Evolutionary conservation across 768 basidiomycete genomes (phyloP).

Genomic region (Lactarius psammicola): DNA sequence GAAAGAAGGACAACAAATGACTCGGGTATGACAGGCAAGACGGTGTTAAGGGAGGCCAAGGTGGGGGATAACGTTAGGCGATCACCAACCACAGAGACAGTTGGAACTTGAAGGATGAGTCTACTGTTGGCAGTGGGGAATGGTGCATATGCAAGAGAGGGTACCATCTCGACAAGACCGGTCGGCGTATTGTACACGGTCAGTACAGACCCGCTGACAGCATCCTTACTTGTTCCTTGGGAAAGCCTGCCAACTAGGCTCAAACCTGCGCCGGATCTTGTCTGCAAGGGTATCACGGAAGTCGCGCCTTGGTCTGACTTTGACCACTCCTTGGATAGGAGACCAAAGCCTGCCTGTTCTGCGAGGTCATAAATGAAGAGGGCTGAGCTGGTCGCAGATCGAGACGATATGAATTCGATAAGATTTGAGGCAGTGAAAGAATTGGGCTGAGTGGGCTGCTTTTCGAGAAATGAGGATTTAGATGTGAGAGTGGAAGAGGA

Average conservation of each 20-base stretch:
- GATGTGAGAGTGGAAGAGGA: slow-evolving; percentile 38
- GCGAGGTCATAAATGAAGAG: slow-evolving; percentile 84
- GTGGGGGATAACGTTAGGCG: slow-evolving; percentile 74
- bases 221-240: slow-evolving; percentile 72
- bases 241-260: slow-evolving; percentile 76
- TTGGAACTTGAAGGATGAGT: slow-evolving; percentile 81
- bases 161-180: slow-evolving; percentile 83
- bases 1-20: slow-evolving; percentile 75
- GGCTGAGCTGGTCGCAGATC: slow-evolving; percentile 52
- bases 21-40: slow-evolving; percentile 60
- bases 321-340: slow-evolving; percentile 65
- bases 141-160: slow-evolving; percentile 73
- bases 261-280: slow-evolving; percentile 80
- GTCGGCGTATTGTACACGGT: slow-evolving; percentile 80
- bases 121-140: slow-evolving; percentile 58
- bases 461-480: slow-evolving; percentile 36
- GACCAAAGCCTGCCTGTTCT: slow-evolving; percentile 79
- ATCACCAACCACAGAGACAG: slow-evolving; percentile 62
- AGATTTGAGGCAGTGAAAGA: slow-evolving; percentile 55
- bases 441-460: slow-evolving; percentile 14
- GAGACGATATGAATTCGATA: slow-evolving; percentile 68
- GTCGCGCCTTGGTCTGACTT: slow-evolving; percentile 43
- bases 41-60: slow-evolving; percentile 61
- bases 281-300: slow-evolving; percentile 69
- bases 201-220: slow-evolving; percentile 55